Evolutionary conservation across 805 yeast genomes (phyloP), one percentile per base, ranked within the genome.

Genomic region (Saccharomycopsis malanga): DNA sequence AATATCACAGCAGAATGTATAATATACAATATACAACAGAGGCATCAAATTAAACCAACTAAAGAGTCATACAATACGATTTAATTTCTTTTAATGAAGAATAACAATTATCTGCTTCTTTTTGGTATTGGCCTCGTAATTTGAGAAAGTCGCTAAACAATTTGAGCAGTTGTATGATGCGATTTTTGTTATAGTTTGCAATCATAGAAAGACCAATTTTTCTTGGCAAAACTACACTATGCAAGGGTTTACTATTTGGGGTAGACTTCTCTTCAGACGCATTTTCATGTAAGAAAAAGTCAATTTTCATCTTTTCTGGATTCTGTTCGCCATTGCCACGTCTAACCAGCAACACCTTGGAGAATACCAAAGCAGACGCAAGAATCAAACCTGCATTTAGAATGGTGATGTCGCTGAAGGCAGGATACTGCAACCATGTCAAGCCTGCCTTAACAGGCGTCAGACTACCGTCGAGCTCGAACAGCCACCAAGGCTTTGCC

Each of bases 391-490:
- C 38, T 4, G 49, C 49, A 34, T 39, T 39, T 3, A 45, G 12
- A 23, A 36, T 35, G 10, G 32, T 34, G n/a, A 29, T 12, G 25
- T 45, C 41, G 14, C 34, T 29, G 12, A 45, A 14, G 21, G 15
- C 6, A 21, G 49, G 49, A 22, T 45, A 45, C 32, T 45, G 49
- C n/a, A 45, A 7, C 49, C 49, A 45, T 7, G 38, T 14, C 14
- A 34, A 15, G 20, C 10, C 12, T 12, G 7, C 12, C 30, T 27
- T 27, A 9, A 12, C 30, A 12, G 30, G 12, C 12, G 12, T 27
- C 30, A 7, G 10, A 12, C 12, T 27, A 27, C 30, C 30, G 3
- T 32, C 36, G 12, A 32, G 17, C 36, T 34, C 45, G 14, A 25
- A 34, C 3, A 4, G 12, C 35, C 39, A 40, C 49, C 49, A 45